Conservation (phyloP, 768 basidiomycete species). For the Naganishia randhawae region DNA sequence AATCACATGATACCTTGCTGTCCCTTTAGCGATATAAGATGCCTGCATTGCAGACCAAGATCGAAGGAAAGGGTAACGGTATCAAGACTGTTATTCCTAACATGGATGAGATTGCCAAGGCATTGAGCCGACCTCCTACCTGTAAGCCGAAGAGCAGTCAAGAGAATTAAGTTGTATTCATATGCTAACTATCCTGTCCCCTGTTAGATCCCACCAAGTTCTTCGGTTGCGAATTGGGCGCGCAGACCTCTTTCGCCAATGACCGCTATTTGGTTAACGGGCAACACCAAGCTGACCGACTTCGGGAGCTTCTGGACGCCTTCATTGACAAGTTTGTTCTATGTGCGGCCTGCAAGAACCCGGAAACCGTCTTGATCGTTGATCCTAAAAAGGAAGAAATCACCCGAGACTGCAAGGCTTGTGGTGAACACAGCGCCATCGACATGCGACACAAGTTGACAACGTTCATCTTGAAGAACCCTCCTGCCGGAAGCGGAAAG, state of each 20-base stretch:
- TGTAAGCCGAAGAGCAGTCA: conserved; percentile 48
- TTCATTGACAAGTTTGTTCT: conserved; percentile 99
- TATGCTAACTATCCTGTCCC: background rate
- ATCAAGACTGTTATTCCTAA: conserved; percentile 95
- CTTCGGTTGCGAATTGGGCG: conserved; percentile 97
- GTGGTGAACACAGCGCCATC: conserved; percentile 82
- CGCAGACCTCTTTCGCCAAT: conserved; percentile 91
- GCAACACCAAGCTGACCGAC: conserved; percentile 81
- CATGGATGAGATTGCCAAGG: conserved; percentile 95
- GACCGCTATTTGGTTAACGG: conserved; percentile 99
- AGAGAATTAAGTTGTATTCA: background rate
- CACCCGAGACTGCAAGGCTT: conserved; percentile 95
- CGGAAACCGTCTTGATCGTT: conserved; percentile 92
- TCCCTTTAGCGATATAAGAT: conserved; percentile 60
- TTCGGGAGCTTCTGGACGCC: conserved; percentile 88
- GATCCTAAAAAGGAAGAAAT: conserved; percentile 78
- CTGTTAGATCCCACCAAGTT: conserved; percentile 87
- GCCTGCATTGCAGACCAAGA: conserved; percentile 90
- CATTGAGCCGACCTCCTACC: conserved; percentile 86
- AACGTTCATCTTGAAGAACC: conserved; percentile 96
- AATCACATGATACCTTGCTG: background rate
- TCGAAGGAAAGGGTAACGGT: conserved; percentile 98
- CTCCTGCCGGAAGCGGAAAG: conserved; percentile 73
- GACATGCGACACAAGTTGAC: conserved; percentile 97
- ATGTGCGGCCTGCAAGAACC: conserved; percentile 96